A percentile compares a stretch with the other conserved stretches of the same genome.
Conservation (phyloP, 2,329 filamentous ascomycete species). For the Pleoardoris graminearum region DNA sequence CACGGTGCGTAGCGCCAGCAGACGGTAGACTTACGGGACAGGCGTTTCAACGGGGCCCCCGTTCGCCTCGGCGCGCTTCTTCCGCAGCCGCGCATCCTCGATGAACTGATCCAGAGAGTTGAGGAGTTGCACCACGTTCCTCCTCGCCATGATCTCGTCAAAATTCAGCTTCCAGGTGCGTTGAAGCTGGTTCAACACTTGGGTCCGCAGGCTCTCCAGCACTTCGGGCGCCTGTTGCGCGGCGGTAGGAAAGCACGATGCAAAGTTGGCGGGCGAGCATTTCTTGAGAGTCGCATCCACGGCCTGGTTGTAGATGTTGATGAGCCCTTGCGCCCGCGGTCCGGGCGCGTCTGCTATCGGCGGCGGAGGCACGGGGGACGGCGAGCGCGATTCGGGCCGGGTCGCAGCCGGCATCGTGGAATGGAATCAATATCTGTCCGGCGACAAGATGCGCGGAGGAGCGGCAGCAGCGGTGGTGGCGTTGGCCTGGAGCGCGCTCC, state of each 20-base stretch:
- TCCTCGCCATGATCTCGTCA: conserved; percentile 61
- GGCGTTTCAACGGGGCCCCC: conserved; percentile 40
- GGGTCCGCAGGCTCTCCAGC: conserved; percentile 60
- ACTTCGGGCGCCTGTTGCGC: conserved; percentile 60
- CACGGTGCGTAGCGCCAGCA: no score
- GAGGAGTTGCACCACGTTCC: conserved; percentile 60
- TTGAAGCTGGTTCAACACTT: conserved; percentile 62
- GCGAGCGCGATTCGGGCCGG: conserved; percentile 43
- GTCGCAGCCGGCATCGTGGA: conserved; percentile 36
- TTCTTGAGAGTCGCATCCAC: conserved; percentile 63
- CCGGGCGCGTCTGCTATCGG: conserved; percentile 60
- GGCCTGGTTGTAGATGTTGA: conserved; percentile 63
- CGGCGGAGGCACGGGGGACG: conserved; percentile 57
- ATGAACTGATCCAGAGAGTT: conserved; percentile 65
- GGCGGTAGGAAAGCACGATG: conserved; percentile 66
- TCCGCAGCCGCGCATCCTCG: conserved; percentile 60
- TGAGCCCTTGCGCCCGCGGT: conserved; percentile 62
- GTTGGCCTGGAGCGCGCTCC: no score
- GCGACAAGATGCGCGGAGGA: background rate
- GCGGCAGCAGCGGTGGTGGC: background rate
- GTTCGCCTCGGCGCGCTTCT: conserved; percentile 48
- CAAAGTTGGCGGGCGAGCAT: conserved; percentile 64
- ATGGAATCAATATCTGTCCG: conserved; percentile 7
- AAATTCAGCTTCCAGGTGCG: conserved; percentile 62
- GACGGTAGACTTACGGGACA: conserved; percentile 52